Evolutionary conservation across 2,329 filamentous ascomycete species (phyloP).

Genomic region (Paradendryphiella salina): DNA sequence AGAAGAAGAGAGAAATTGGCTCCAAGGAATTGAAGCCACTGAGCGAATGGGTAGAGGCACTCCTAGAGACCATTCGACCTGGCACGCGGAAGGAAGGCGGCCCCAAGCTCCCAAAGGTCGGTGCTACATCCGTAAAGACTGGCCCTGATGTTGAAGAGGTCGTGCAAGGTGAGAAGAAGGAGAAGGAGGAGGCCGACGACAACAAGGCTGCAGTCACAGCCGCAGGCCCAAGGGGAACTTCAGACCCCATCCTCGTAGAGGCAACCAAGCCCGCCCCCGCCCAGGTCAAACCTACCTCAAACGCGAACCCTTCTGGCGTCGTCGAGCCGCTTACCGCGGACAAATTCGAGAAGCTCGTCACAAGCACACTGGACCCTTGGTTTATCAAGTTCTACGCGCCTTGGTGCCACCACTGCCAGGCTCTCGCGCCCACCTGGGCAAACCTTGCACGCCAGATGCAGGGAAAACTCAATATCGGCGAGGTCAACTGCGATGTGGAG

Average conservation of each 20-base stretch:
- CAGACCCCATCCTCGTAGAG: conserved; percentile 31
- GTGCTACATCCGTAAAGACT: conserved; percentile 58
- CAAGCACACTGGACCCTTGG: conserved; percentile 87
- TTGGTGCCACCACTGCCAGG: conserved; percentile 95
- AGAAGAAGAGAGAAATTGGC: conserved; percentile 66
- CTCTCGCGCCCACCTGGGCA: conserved; percentile 85
- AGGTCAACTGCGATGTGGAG: conserved; percentile 92
- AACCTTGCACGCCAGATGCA: conserved; percentile 91
- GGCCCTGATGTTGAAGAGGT: conserved; percentile 44
- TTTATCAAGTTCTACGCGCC: conserved; percentile 99
- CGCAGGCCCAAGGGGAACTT: conserved; percentile 1
- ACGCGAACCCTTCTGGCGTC: conserved; percentile 71
- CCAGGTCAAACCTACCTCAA: conserved; percentile 31
- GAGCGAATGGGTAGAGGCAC: conserved; percentile 72
- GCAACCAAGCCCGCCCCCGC: conserved; percentile 30
- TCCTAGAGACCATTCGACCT: conserved; percentile 76
- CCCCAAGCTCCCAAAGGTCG: conserved; percentile 70
- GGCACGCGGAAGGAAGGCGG: conserved; percentile 73
- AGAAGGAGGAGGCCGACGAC: conserved; percentile 16
- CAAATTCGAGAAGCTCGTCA: conserved; percentile 82
- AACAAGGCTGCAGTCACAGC: conserved; percentile 7
- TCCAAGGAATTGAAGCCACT: conserved; percentile 68
- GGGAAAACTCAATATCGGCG: conserved; percentile 84
- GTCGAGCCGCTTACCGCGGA: conserved; percentile 79
- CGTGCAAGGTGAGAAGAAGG: conserved; percentile 41